phyloP scores from a whole-genome alignment of 176 grass and related monocot genomes.

The Aegilops bicornis region DNA sequence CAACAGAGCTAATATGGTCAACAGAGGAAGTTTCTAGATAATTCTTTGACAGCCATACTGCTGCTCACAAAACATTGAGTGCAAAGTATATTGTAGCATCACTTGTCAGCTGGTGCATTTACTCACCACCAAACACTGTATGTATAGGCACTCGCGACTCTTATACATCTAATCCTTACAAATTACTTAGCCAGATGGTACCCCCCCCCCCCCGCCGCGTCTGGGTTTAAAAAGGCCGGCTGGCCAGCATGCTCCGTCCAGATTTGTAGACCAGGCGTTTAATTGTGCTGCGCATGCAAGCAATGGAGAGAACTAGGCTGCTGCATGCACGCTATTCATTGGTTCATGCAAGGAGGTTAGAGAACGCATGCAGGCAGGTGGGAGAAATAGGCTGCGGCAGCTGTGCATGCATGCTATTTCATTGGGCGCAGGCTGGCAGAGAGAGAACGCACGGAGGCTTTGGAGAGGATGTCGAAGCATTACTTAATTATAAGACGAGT shows the following conservation, averaged over 20 bases:
- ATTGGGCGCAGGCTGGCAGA: not conserved
- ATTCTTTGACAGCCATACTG: conserved; percentile 20
- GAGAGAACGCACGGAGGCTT: not conserved
- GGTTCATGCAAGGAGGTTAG: not conserved
- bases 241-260: too few species aligned
- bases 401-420: not conserved
- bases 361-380: not conserved
- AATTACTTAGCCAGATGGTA: not conserved
- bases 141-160: too few species aligned
- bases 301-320: not conserved
- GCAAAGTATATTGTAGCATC: conserved; percentile 18
- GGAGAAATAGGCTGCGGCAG: not conserved
- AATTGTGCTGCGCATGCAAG: not conserved
- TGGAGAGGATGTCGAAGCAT: not conserved
- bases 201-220: too few species aligned
- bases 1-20: not conserved
- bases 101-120: conserved; percentile 31
- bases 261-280: not conserved
- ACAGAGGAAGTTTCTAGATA: not conserved
- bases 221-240: too few species aligned
- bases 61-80: conserved; percentile 23
- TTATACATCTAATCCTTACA: not conserved
- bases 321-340: not conserved
- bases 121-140: conserved; percentile 9
- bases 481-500: not conserved